phyloP scores from a whole-genome alignment of 331 rosid species.

The Erythrophleum ivorense region DNA sequence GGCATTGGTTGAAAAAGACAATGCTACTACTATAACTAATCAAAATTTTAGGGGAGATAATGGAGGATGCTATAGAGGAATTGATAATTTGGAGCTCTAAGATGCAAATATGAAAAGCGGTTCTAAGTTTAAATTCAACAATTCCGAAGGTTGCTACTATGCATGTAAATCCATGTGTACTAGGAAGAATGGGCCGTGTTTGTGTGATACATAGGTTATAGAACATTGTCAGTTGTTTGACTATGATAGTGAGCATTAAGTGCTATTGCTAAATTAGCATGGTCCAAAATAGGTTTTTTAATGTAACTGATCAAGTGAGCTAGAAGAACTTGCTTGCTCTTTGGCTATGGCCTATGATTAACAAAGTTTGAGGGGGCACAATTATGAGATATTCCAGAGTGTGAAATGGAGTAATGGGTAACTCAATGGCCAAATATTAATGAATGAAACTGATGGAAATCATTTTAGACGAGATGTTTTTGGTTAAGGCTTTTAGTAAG shows the following conservation, averaged over 20 bases:
- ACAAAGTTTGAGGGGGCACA: neutral
- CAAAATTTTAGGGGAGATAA: conserved; percentile 10
- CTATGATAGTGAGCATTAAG: no score
- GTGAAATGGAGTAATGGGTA: neutral
- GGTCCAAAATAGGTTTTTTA: no score
- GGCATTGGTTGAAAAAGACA: conserved; percentile 35
- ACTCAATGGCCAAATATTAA: no score
- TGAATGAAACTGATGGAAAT: neutral
- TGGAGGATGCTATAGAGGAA: conserved; percentile 74
- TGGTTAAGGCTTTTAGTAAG: conserved; percentile 13
- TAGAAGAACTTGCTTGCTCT: neutral
- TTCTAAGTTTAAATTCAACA: conserved; percentile 79
- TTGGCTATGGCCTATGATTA: no score
- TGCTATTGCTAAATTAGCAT: no score
- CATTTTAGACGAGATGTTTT: conserved; percentile 5
- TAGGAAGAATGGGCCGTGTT: conserved; percentile 86
- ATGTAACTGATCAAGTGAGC: neutral
- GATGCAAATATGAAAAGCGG: conserved; percentile 96
- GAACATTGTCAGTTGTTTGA: neutral
- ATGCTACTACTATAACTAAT: conserved; percentile 11
- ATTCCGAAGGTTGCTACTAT: conserved; percentile 71
- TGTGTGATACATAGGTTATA: conserved; percentile 70
- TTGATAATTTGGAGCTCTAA: conserved; percentile 86
- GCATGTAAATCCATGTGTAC: conserved; percentile 91
- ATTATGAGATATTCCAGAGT: neutral